Evolutionary conservation across 305 asterid species (phyloP), one percentile per base, ranked within the genome.

Genomic region (Caryopteris hybrid): DNA sequence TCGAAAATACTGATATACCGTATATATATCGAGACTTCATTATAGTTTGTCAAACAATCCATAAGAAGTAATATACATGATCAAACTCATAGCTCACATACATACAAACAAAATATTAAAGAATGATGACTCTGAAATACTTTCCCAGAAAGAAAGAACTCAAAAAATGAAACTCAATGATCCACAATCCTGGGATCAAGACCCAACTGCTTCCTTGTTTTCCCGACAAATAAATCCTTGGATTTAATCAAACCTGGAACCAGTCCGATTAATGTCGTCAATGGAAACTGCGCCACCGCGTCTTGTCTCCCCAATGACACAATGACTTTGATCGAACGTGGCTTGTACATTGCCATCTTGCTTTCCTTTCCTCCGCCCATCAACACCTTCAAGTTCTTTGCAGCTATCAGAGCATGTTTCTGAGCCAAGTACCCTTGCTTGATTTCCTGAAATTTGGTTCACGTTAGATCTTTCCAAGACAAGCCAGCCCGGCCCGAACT

Each of bases 181-280:
- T 75, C 64, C 38, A 66, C 78, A 70, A 60, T 29, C 4, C 73
- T 84, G 23, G 95, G 84, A 39, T 83, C 77, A 43, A 91, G 88
- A 8, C 96, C 98, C 42, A 89, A 66, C 66, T 79, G 74, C 79
- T 87, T 91, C 86, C 98, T 81, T 1, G 84, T 80, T 71, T 87
- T 85, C 6, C 96, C 96, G 7, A 91, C 96, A 54, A 77, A 89
- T 60, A 91, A 79, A 76, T 89, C 98, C 68, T 80, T 86, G 47
- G 96, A 91, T 76, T 91, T 91, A 76, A 91, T 83, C 83, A 91
- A 70, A 50, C 95, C 96, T 8, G 96, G 98, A 56, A 91, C 71
- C 8, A 86, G 79, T 41, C 96, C 98, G 21, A 86, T 87, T 3
- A 82, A 25, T 5, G 96, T 89, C 16, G 88, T 80, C 78, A 79